Evolutionary conservation across 768 basidiomycete species (phyloP).

Genomic region (Pleurotus pulmonarius): DNA sequence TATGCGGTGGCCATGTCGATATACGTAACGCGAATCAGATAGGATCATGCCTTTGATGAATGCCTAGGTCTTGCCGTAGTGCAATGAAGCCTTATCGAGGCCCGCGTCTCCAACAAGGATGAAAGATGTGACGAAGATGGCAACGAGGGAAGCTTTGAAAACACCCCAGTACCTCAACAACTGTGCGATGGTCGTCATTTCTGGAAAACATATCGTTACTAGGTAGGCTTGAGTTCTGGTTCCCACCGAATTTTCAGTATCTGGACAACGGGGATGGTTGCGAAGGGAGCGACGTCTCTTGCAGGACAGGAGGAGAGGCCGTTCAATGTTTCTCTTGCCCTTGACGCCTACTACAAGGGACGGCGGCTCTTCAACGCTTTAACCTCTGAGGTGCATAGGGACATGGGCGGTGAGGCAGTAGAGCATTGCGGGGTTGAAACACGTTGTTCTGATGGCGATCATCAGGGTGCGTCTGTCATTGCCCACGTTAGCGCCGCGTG

Average conservation of each 20-base stretch:
- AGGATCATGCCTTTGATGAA: not conserved
- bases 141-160: constrained; percentile 1
- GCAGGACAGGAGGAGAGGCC: no score
- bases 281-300: not conserved
- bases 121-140: not conserved
- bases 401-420: not conserved
- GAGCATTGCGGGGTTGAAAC: not conserved
- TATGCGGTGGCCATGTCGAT: constrained; percentile 6
- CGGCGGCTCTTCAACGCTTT: not conserved
- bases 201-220: constrained; percentile 3
- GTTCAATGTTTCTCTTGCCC: no score
- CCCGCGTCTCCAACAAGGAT: not conserved
- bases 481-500: constrained; percentile 2
- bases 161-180: not conserved
- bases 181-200: constrained; percentile 2
- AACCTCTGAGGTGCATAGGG: not conserved
- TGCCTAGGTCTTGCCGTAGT: not conserved
- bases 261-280: constrained; percentile 9
- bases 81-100: constrained; percentile 5
- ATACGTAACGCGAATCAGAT: constrained; percentile 1
- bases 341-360: no score
- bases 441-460: constrained; percentile 1
- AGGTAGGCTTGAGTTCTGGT: not conserved
- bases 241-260: constrained; percentile 7
- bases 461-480: not conserved